Conservation (phyloP, 2,329 filamentous ascomycete species). For the Zymoseptoria passerinii region DNA sequence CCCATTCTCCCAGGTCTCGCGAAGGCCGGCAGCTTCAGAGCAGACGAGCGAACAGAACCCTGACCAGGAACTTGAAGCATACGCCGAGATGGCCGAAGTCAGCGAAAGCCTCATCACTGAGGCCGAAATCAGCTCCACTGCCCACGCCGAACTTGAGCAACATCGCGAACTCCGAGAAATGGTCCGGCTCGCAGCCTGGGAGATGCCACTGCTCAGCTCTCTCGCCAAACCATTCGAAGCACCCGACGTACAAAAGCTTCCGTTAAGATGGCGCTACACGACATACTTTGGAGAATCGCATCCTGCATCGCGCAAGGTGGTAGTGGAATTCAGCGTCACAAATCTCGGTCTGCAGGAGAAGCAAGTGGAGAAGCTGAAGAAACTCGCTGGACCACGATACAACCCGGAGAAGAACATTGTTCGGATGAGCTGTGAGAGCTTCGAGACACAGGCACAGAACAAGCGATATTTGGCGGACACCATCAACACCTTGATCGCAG, state of each 20-base stretch:
- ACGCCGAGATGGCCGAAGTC: slow-evolving; percentile 9
- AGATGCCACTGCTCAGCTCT: slow-evolving; percentile 80
- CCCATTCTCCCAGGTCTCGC: slow-evolving; percentile 7
- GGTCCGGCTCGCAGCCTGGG: slow-evolving; percentile 80
- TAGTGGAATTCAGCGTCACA: slow-evolving; percentile 73
- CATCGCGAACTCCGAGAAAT: slow-evolving; percentile 85
- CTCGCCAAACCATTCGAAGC: slow-evolving; percentile 72
- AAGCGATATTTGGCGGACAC: slow-evolving; percentile 86
- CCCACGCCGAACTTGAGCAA: slow-evolving; percentile 79
- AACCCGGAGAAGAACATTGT: slow-evolving; percentile 74
- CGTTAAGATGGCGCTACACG: slow-evolving; percentile 91
- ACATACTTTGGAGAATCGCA: slow-evolving; percentile 92
- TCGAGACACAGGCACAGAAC: slow-evolving; percentile 85
- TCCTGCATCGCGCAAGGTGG: slow-evolving; percentile 86
- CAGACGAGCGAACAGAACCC: slow-evolving; percentile 1
- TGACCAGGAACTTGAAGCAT: slow-evolving; percentile 4
- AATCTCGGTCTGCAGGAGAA: slow-evolving; percentile 58
- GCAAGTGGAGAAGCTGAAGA: slow-evolving; percentile 74
- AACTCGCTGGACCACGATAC: slow-evolving; percentile 77
- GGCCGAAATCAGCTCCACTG: slow-evolving; percentile 72
- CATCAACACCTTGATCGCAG: slow-evolving; percentile 61
- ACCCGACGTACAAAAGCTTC: slow-evolving; percentile 51
- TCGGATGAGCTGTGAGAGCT: slow-evolving; percentile 80
- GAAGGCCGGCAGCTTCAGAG: slow-evolving; percentile 1
- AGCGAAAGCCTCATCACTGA: slow-evolving; percentile 49